Evolutionary conservation across 2,329 filamentous ascomycete species (phyloP), one percentile per base, ranked within the genome.

Genomic region (Fusarium sp.): DNA sequence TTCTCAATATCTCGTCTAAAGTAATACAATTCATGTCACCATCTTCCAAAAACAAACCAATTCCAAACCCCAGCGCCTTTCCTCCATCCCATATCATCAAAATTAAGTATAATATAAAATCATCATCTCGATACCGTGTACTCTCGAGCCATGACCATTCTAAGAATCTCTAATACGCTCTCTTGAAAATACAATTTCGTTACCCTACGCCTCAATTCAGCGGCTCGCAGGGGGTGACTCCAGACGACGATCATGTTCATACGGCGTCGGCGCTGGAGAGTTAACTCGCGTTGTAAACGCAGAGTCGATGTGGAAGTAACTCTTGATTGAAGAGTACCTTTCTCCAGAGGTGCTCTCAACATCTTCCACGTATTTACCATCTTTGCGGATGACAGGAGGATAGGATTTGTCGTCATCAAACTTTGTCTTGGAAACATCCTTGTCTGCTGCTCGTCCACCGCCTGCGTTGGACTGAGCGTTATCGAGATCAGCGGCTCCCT

Each of bases 381-480:
- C 70, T 37, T 71, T 75, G 33, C 66, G 69, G n/a, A 78, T 67
- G 39, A 75, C 44, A 1, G 76, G 70, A 16, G 69, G 56, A 46
- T 77, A 76, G 2, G 63, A 43, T 37, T 29, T 61, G 10, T 49
- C 35, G 4, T 54, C 60, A n/a, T 53, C 56, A 6, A 39, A 28
- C 55, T 63, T 67, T 12, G 23, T 11, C 37, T 63, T 57, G n/a
- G 61, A 37, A 4, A 44, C 37, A 16, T 48, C 42, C 35, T 70
- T 68, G 33, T 69, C 67, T 8, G 49, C 65, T 24, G 62, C 78
- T 44, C 82, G 80, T 59, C 80, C 80, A 13, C 86, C 86, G 4
- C 82, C 84, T 1, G 85, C 86, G 54, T 88, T 88, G 59, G 82
- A 81, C 74, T 88, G 85, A 8, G 85, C 86, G 53, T 88, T 85